phyloP scores from a whole-genome alignment of 306 rosid genomes.

The Rubus parviflorus region DNA sequence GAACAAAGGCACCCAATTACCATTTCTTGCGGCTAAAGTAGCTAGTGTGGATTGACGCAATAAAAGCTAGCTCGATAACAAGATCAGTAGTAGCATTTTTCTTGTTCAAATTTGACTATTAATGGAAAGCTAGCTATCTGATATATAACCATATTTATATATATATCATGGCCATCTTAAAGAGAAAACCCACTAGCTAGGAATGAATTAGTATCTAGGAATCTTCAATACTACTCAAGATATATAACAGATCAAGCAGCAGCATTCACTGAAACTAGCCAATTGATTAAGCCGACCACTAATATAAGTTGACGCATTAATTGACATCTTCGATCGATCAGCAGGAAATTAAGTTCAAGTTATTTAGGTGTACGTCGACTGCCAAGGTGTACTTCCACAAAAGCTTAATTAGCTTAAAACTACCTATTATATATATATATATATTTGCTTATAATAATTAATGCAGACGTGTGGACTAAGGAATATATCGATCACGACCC shows the following conservation, averaged over 20 bases:
- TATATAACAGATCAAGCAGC: neutral
- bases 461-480: conserved; percentile 21
- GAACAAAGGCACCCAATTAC: conserved; percentile 40
- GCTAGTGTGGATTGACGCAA: conserved; percentile 41
- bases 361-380: conserved; percentile 18
- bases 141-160: neutral
- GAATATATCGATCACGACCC: conserved; percentile 2
- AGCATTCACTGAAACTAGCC: conserved; percentile 17
- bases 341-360: conserved; percentile 9
- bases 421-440: no score
- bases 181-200: neutral
- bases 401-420: conserved; percentile 20
- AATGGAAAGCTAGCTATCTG: neutral
- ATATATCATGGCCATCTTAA: neutral
- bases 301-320: neutral
- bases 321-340: neutral
- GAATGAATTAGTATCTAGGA: neutral
- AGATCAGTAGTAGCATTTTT: conserved; percentile 35
- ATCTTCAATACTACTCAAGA: conserved; percentile 42
- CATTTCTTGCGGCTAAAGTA: conserved; percentile 70
- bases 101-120: conserved; percentile 25
- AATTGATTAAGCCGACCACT: conserved; percentile 21
- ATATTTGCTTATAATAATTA: neutral
- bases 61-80: conserved; percentile 13
- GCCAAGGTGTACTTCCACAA: conserved; percentile 46